A percentile compares a stretch with the other conserved stretches of the same genome.
Evolutionary conservation across 1,139 yeast species (phyloP).

Genomic region (Geotrichum phurueaensis): DNA sequence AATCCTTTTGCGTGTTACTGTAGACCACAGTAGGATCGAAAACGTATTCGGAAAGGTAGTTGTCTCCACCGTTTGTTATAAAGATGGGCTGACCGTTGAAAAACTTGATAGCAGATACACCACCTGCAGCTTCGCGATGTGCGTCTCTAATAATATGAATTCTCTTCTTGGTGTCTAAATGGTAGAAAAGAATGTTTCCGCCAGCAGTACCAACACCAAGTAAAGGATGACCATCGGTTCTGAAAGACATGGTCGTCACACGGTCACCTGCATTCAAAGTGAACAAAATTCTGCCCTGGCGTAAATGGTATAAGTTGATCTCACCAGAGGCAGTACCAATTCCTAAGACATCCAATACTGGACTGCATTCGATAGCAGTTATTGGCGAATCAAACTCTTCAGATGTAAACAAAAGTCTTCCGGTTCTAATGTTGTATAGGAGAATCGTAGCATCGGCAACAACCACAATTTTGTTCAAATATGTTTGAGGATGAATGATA

Average conservation of each 20-base stretch:
- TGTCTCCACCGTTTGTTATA: slow-evolving; percentile 91
- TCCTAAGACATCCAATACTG: slow-evolving; percentile 79
- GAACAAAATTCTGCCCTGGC: slow-evolving; percentile 51
- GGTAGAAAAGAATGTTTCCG: slow-evolving; percentile 85
- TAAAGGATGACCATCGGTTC: slow-evolving; percentile 88
- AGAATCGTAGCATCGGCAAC: slow-evolving; percentile 53
- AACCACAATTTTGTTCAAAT: slow-evolving; percentile 79
- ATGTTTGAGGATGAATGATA: slow-evolving; percentile 81
- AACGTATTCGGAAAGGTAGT: slow-evolving; percentile 79
- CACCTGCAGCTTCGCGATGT: slow-evolving; percentile 68
- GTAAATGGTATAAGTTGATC: slow-evolving; percentile 60
- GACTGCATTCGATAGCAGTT: slow-evolving; percentile 70
- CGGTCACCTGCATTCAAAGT: slow-evolving; percentile 55
- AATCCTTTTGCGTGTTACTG: slow-evolving; percentile 15
- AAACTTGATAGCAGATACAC: slow-evolving; percentile 70
- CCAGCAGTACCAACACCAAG: slow-evolving; percentile 70
- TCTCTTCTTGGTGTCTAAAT: slow-evolving; percentile 62
- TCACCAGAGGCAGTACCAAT: slow-evolving; percentile 70
- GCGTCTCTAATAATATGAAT: slow-evolving; percentile 70
- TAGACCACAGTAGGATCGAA: slow-evolving; percentile 80
- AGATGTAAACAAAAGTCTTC: slow-evolving; percentile 62
- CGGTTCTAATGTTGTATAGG: slow-evolving; percentile 70
- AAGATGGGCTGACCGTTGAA: slow-evolving; percentile 89
- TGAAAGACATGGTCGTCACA: slow-evolving; percentile 71
- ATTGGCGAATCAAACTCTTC: slow-evolving; percentile 40